phyloP scores from a whole-genome alignment of 139 green algal genomes.

The Closterium sp. region DNA sequence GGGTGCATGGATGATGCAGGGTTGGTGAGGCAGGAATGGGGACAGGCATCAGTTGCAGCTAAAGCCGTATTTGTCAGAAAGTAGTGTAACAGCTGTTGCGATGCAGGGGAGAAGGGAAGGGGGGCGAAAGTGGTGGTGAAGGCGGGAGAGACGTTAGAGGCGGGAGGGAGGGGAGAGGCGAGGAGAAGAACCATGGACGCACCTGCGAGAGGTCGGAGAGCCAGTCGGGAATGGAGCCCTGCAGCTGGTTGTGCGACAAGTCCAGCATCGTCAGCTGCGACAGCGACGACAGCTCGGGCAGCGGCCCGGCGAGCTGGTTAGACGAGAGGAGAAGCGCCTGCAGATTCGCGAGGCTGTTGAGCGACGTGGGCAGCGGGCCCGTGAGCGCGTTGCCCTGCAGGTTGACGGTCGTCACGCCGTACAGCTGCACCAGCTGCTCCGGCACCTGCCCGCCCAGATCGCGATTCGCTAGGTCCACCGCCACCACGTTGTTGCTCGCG shows the following conservation, averaged over 20 bases:
- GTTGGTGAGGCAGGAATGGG: no score
- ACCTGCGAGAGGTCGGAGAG: background rate
- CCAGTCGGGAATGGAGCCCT: background rate
- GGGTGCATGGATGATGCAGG: no score
- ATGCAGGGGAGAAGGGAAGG: no score
- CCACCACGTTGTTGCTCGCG: background rate
- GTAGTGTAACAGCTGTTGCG: no score
- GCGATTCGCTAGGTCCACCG: background rate
- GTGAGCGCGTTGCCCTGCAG: slow-evolving; percentile 2
- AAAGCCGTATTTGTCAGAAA: no score
- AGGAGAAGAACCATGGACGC: background rate
- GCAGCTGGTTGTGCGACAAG: background rate
- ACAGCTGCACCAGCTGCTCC: background rate
- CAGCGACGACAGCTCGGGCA: background rate
- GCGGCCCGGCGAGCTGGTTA: slow-evolving; percentile 1
- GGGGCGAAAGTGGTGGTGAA: no score
- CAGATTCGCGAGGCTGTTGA: background rate
- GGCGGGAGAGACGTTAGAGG: no score
- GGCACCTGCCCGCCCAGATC: background rate
- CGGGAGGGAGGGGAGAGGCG: no score
- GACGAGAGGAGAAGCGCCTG: background rate
- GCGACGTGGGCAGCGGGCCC: background rate
- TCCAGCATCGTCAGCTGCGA: background rate
- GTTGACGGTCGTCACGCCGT: background rate
- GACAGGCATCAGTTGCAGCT: no score